Conservation (phyloP, 441 rosid genomes). For the Bocquillonia castaneifolia region DNA sequence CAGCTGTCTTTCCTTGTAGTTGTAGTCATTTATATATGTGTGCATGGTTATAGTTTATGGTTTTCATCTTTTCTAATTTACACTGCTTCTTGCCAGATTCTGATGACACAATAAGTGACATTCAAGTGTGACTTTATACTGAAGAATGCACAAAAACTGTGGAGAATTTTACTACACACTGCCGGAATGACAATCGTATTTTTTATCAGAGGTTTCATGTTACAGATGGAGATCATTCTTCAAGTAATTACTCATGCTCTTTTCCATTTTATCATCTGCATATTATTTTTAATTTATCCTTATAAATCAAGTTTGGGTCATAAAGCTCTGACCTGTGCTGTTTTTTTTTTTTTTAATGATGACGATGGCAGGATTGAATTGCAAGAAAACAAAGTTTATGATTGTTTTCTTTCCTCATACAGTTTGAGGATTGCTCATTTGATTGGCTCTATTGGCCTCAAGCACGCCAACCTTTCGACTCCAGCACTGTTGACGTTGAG, state of each 20-base stretch:
- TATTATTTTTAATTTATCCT: too few species aligned
- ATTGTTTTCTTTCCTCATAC: too few species aligned
- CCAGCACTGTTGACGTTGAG: neutral
- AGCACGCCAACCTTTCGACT: neutral
- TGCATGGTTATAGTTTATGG: neutral
- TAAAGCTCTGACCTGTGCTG: too few species aligned
- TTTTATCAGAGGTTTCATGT: constrained; percentile 96
- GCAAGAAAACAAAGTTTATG: too few species aligned
- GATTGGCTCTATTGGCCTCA: neutral
- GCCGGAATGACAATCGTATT: constrained; percentile 87
- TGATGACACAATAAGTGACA: constrained; percentile 89
- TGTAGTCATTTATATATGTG: too few species aligned
- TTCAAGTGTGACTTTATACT: constrained; percentile 86
- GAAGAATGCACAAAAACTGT: constrained; percentile 99
- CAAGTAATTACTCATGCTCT: too few species aligned
- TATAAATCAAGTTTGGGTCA: too few species aligned
- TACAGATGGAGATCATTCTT: constrained; percentile 98
- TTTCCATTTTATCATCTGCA: too few species aligned
- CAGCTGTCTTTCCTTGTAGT: neutral
- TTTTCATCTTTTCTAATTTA: constrained; percentile 9
- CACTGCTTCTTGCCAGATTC: constrained; percentile 40
- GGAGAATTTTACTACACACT: constrained; percentile 94
- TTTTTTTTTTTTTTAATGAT: too few species aligned
- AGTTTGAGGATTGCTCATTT: neutral
- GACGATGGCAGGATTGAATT: too few species aligned